phyloP scores from a whole-genome alignment of 1,284 basidiomycete species.

The Heterobasidion annosum region DNA sequence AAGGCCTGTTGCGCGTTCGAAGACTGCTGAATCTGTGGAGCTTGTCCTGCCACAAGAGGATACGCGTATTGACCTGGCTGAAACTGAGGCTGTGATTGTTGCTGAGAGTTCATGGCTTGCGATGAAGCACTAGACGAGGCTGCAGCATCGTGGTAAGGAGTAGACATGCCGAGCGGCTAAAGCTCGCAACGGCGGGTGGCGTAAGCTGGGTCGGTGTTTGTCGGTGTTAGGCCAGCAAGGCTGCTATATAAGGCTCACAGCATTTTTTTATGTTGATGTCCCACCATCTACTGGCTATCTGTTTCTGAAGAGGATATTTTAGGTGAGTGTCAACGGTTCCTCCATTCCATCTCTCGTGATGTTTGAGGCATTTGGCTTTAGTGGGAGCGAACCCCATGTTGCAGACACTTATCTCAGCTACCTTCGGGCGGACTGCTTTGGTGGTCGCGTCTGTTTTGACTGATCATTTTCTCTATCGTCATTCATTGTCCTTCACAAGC shows the following conservation, averaged over 20 bases:
- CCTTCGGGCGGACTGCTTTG: constrained; percentile 44
- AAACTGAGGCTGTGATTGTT: constrained; percentile 8
- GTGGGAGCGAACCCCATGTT: constrained; percentile 45
- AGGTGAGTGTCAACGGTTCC: constrained; percentile 7
- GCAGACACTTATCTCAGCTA: constrained; percentile 59
- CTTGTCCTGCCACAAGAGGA: constrained; percentile 13
- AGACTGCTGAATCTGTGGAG: constrained; percentile 9
- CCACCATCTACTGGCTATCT: background rate
- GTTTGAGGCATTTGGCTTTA: constrained; percentile 94
- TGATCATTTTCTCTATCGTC: constrained; percentile 14
- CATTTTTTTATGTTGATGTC: no score
- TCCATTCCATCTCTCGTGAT: constrained; percentile 38
- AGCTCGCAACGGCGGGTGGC: background rate
- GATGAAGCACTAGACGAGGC: constrained; percentile 6
- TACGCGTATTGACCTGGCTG: constrained; percentile 10
- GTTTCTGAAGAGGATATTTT: background rate
- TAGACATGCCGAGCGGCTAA: background rate
- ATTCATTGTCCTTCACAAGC: background rate
- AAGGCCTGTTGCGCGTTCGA: constrained; percentile 14
- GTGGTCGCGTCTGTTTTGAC: constrained; percentile 25
- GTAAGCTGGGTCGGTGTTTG: background rate
- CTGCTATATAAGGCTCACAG: background rate
- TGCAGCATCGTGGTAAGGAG: constrained; percentile 2
- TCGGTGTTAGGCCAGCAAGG: background rate
- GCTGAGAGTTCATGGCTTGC: constrained; percentile 5